These are phyloP conservation scores for Phoma sp. DNA, from an alignment of 2,329 filamentous ascomycete species.

Conservation along the genomic window DNA sequence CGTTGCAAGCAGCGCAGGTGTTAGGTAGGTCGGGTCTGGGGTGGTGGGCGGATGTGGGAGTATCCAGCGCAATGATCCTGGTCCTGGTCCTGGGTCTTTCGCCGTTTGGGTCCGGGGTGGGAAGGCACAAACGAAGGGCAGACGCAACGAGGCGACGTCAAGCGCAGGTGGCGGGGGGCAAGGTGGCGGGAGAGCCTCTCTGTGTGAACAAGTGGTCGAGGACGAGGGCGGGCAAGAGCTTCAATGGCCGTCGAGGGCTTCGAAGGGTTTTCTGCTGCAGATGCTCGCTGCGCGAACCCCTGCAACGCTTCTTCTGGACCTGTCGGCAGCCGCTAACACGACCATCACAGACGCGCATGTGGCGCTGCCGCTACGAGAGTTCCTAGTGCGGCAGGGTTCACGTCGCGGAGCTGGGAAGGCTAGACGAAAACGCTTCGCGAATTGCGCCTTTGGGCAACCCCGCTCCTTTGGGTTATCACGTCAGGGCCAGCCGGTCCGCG, in stretches of 20 bases:
- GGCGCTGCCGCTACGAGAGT: constrained; percentile 7
- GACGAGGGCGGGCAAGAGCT: constrained; percentile 22
- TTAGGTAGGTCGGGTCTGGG: constrained; percentile 1
- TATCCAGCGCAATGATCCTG: constrained; percentile 23
- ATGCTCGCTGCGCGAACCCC: constrained; percentile 16
- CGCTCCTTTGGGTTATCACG: constrained; percentile 7
- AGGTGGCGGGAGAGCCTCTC: too few species aligned
- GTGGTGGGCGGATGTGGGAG: constrained; percentile 17
- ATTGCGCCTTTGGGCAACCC: constrained; percentile 4
- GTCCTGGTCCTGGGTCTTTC: constrained; percentile 2
- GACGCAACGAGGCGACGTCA: constrained; percentile 21
- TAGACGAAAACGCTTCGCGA: constrained; percentile 9
- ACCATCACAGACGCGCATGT: constrained; percentile 23
- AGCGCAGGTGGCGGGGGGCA: constrained; percentile 8
- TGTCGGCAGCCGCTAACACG: constrained; percentile 27
- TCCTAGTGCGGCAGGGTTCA: constrained; percentile 16
- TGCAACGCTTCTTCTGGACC: constrained; percentile 27
- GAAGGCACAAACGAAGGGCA: constrained; percentile 25
- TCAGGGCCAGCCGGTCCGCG: background rate
- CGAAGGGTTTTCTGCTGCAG: constrained; percentile 32
- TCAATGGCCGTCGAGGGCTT: constrained; percentile 21
- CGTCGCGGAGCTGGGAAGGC: constrained; percentile 17
- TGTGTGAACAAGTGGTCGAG: background rate
- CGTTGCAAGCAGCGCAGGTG: constrained; percentile 14
- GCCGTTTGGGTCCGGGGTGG: constrained; percentile 20